Evolutionary conservation across 768 basidiomycete species (phyloP).

Genomic region (Basidioascus undulatus): DNA sequence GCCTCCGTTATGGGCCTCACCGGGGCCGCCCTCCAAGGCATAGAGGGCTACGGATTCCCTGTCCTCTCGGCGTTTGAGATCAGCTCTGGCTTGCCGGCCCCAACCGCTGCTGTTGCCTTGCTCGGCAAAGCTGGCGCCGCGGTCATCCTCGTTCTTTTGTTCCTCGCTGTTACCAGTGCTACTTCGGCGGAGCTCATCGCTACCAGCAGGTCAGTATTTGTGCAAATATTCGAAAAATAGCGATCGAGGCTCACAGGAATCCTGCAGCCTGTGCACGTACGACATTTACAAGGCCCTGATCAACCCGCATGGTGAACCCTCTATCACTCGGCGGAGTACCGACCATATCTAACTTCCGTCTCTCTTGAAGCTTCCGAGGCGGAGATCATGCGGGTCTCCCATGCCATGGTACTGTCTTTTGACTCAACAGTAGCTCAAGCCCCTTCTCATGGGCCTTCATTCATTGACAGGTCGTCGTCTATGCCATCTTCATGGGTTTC

Average conservation of each 20-base stretch:
- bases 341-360: too few relatives aligned
- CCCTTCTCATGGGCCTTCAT: background rate
- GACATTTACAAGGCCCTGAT: conserved; percentile 67
- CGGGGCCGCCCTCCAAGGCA: conserved; percentile 51
- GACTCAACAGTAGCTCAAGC: background rate
- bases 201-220: too few relatives aligned
- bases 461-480: conserved; percentile 32
- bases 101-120: conserved; percentile 59
- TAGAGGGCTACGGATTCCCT: conserved; percentile 1
- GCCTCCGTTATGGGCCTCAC: conserved; percentile 71
- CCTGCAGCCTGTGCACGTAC: conserved; percentile 54
- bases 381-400: conserved; percentile 45
- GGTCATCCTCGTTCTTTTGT: conserved; percentile 53
- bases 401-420: conserved; percentile 29
- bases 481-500: conserved; percentile 52
- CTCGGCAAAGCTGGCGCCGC: conserved; percentile 58
- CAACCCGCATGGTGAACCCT: background rate
- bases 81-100: conserved; percentile 61
- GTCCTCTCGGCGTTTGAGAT: conserved; percentile 36
- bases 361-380: too few relatives aligned
- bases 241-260: too few relatives aligned
- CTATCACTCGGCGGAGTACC: too few relatives aligned
- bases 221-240: too few relatives aligned
- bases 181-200: conserved; percentile 80
- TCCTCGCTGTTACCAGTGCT: conserved; percentile 66